Percentiles rank a stretch among this genome's conserved stretches.
Conservation (phyloP, 2,329 filamentous ascomycete genomes). For the Fusarium sp. region DNA sequence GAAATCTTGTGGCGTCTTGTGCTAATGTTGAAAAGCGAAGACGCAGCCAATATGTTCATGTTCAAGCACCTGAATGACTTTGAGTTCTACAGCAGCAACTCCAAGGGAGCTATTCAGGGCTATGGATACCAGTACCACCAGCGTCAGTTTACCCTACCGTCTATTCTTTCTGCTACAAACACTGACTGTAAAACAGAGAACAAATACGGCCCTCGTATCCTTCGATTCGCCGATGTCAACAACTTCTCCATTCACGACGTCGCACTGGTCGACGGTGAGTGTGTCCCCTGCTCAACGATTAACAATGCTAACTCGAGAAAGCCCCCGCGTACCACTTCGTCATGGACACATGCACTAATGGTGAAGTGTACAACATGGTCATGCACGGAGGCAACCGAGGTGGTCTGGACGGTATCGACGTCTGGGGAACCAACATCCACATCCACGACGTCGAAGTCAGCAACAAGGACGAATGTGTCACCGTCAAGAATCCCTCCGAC, state of each 20-base stretch:
- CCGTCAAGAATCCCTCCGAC: conserved; percentile 38
- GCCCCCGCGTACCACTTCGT: conserved; percentile 35
- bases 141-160: neutral
- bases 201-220: conserved; percentile 35
- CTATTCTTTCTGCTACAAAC: rapidly evolving
- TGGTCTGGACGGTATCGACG: conserved; percentile 32
- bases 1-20: rapidly evolving
- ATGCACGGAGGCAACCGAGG: conserved; percentile 34
- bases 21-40: conserved; percentile 17
- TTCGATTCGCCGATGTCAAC: conserved; percentile 32
- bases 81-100: conserved; percentile 38
- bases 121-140: conserved; percentile 9
- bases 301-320: neutral
- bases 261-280: conserved; percentile 33
- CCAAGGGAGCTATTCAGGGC: conserved; percentile 37
- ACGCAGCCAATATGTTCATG: conserved; percentile 34
- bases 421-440: conserved; percentile 38
- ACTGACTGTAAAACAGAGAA: conserved; percentile 11
- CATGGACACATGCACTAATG: conserved; percentile 32
- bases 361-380: conserved; percentile 37
- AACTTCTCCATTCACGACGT: conserved; percentile 37
- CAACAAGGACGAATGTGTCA: conserved; percentile 42
- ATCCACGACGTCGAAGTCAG: conserved; percentile 40
- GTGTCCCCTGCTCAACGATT: rapidly evolving
- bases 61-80: conserved; percentile 37